phyloP scores from a whole-genome alignment of 2,329 filamentous ascomycete species.

The Allantophomopsis cytisporea region DNA sequence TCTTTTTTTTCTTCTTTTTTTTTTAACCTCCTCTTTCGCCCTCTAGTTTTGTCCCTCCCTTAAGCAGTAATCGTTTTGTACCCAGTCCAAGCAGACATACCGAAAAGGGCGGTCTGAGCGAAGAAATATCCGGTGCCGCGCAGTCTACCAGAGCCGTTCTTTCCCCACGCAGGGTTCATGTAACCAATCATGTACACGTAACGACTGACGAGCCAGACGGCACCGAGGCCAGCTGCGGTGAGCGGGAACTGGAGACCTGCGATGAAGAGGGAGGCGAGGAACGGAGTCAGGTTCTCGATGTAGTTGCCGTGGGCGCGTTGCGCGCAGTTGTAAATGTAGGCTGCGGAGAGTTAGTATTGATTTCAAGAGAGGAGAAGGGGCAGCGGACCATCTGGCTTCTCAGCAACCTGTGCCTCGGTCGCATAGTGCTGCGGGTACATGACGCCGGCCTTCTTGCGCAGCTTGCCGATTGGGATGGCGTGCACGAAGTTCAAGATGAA shows the following conservation, averaged over 20 bases:
- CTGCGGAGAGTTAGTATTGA: slow-evolving; percentile 9
- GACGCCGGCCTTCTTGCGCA: slow-evolving; percentile 38
- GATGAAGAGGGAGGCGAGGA: slow-evolving; percentile 38
- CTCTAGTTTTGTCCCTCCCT: not conserved
- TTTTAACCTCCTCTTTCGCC: too few relatives aligned
- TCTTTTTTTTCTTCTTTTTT: too few relatives aligned
- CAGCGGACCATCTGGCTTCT: slow-evolving; percentile 29
- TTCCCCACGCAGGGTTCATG: slow-evolving; percentile 2
- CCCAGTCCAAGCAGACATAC: slow-evolving; percentile 12
- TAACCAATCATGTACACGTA: slow-evolving; percentile 43
- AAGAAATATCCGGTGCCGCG: slow-evolving; percentile 12
- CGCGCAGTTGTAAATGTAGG: slow-evolving; percentile 48
- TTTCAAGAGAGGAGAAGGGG: slow-evolving; percentile 3
- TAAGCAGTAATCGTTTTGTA: slow-evolving; percentile 6
- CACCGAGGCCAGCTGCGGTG: slow-evolving; percentile 32
- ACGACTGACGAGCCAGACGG: slow-evolving; percentile 36
- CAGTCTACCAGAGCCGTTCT: slow-evolving; percentile 8
- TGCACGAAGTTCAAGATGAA: slow-evolving; percentile 45
- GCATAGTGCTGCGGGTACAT: slow-evolving; percentile 45
- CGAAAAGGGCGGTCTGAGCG: slow-evolving; percentile 13
- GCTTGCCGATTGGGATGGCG: slow-evolving; percentile 26
- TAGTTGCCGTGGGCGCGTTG: slow-evolving; percentile 52
- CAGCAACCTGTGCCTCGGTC: slow-evolving; percentile 34
- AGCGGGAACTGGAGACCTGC: slow-evolving; percentile 40
- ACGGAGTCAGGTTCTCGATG: slow-evolving; percentile 42